A percentile compares a stretch with the other conserved stretches of the same genome.
Conservation (phyloP, 225 moss, liverwort and hornwort species). For the Pseudoscleropodium purum region DNA sequence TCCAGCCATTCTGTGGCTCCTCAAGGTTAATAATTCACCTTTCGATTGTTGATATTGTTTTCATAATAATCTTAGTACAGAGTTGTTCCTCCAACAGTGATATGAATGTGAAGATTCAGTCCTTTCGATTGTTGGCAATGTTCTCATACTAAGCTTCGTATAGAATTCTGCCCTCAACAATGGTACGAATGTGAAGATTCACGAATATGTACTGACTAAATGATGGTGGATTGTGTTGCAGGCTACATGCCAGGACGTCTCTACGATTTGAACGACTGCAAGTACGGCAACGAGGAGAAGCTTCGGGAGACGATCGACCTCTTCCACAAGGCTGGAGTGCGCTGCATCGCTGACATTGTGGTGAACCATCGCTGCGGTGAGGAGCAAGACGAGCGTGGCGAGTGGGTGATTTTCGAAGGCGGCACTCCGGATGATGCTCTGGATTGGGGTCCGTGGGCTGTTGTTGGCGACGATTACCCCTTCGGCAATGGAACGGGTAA, state of each 20-base stretch:
- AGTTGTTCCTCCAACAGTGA: no score
- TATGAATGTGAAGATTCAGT: background rate
- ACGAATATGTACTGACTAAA: background rate
- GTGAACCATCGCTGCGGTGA: constrained; percentile 67
- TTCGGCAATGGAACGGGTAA: constrained; percentile 60
- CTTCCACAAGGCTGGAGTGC: constrained; percentile 42
- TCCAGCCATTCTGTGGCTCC: constrained; percentile 72
- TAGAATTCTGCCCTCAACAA: background rate
- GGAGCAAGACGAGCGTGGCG: constrained; percentile 55
- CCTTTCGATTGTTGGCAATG: background rate
- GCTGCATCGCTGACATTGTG: constrained; percentile 72
- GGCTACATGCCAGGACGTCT: constrained; percentile 88
- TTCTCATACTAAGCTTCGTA: background rate
- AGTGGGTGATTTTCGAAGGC: constrained; percentile 83
- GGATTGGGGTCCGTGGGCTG: constrained; percentile 90
- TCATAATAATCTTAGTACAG: background rate
- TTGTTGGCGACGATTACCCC: constrained; percentile 49
- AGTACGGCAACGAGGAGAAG: constrained; percentile 70
- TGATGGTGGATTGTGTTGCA: background rate
- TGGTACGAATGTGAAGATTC: background rate
- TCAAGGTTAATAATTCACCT: constrained; percentile 18
- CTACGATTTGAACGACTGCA: constrained; percentile 67
- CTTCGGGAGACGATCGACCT: constrained; percentile 50
- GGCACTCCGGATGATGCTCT: constrained; percentile 76
- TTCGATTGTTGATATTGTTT: background rate